Evolutionary conservation across 2,329 filamentous ascomycete species (phyloP), one percentile per base, ranked within the genome.

Genomic region (Dendrostoma leiphaemia): DNA sequence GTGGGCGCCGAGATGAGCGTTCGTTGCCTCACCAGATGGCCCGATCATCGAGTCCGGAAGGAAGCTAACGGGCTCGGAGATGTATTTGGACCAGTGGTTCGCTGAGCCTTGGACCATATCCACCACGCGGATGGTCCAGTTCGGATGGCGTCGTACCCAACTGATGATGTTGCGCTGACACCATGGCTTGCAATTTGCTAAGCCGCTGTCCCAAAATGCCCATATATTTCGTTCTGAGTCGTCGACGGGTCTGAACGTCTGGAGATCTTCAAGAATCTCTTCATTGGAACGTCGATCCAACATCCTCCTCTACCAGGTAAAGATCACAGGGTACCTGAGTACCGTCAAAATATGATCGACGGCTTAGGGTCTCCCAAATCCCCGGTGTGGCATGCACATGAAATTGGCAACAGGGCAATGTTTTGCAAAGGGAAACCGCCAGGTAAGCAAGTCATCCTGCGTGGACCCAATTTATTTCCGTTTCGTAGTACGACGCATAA

Each of bases 151-250:
- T n/a, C 71, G 67, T 13, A 74, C 70, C 75, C 73, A 77, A 52
- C 70, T 70, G 8, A 73, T 40, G 0, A 76, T 65, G 24, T 72
- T 76, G 23, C 64, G 62, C 38, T 66, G 65, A 43, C 67, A 69
- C 60, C 70, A 71, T 10, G 66, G 63, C 7, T 69, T 72, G 66
- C 74, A 74, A 7, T 55, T 53, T 3, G 62, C 48, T 0, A 71
- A 51, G 0, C 74, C 72, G 9, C 65, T 68, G 51, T 76, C 67
- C 73, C 74, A 77, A 53, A 74, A 73, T 2, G 73, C 71, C 73
- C 74, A 77, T 3, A 77, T 65, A 37, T 77, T 77, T 57, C 71
- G 73, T 48, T 75, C 72, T 0, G 69, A 70, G 23, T 15, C 6
- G 1, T 64, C 68, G 37, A 71, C 50, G n/a, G 70, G 66, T 2